phyloP scores from a whole-genome alignment of 163 green algal species.

The Prototheca stagnorum region DNA sequence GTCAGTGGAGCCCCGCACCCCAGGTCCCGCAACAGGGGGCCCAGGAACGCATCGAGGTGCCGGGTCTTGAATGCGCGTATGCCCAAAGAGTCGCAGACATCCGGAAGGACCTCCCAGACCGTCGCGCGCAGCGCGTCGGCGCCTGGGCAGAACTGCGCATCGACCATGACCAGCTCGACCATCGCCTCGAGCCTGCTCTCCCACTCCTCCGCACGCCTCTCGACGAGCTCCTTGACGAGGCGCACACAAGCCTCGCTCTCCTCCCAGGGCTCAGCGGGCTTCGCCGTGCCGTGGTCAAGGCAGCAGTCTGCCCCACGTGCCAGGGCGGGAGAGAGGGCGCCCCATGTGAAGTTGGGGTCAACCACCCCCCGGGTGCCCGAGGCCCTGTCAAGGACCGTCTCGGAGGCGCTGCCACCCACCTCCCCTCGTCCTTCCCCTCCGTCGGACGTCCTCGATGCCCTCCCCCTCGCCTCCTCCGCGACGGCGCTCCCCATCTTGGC shows the following conservation, averaged over 20 bases:
- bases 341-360: constrained; percentile 70
- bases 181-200: not conserved
- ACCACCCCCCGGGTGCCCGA: too few relatives aligned
- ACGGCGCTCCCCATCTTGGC: too few relatives aligned
- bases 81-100: not conserved
- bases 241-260: constrained; percentile 57
- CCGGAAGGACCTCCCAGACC: constrained; percentile 17
- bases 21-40: constrained; percentile 42
- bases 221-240: constrained; percentile 42
- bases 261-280: constrained; percentile 53
- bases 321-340: constrained; percentile 42
- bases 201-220: not conserved
- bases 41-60: constrained; percentile 49
- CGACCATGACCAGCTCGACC: constrained; percentile 1
- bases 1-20: constrained; percentile 47
- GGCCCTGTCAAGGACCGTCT: too few relatives aligned
- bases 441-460: too few relatives aligned
- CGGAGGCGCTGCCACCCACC: too few relatives aligned
- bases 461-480: too few relatives aligned
- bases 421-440: too few relatives aligned
- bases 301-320: constrained; percentile 44
- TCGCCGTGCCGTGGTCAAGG: constrained; percentile 40
- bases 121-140: constrained; percentile 3
- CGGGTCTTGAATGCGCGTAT: constrained; percentile 25
- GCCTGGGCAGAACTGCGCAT: too few relatives aligned